Base-by-base conservation (phyloP, 2,329 filamentous ascomycete genomes). In the Fusarium devonianum region DNA sequence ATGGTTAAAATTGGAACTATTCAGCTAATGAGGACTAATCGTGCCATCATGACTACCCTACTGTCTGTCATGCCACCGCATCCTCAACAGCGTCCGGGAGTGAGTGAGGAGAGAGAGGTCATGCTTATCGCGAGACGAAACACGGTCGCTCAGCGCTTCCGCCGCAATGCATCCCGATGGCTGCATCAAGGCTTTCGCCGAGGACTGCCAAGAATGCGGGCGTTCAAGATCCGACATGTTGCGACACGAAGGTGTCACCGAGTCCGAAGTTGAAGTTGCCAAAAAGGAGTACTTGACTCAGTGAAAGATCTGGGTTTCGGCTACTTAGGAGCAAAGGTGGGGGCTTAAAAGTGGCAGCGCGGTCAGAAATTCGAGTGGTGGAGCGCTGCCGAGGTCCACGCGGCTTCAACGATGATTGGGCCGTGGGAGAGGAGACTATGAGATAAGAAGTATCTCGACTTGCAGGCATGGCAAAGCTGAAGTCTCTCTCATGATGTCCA, bases 261-360 rank as follows among this genome's bases (percentile, higher is more conserved):
- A 29, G 39, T 30, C 39, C 22, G 29, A 25, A 21, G 18, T 26
- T n/a, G n/a, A n/a, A n/a, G n/a, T n/a, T n/a, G n/a, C n/a, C n/a
- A n/a, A n/a, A n/a, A n/a, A n/a, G n/a, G n/a, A n/a, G 7, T 60
- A 58, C 56, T 37, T 58, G 56, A 58, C 56, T 58, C 56, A 60
- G 56, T 58, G 56, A 58, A 56, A 33, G 37, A 36, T 21, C 2
- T 0, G 25, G 17, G 56, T 58, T 43, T 1, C 0, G 0, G 5
- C 1, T 58, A 58, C 56, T n/a, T 17, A 4, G 12, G 11, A 5
- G 8, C 14, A 9, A 10, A 17, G 28, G 40, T 36, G 30, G 40
- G 26, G 21, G 5, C 30, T 23, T 18, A 17, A 18, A 21, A 40
- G 38, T 42, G 39, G 40, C 29, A 42, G 22, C 39, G 39, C 29